Conservation (phyloP, 73 alveolate genomes). For the Paramecium pentaurelia region DNA sequence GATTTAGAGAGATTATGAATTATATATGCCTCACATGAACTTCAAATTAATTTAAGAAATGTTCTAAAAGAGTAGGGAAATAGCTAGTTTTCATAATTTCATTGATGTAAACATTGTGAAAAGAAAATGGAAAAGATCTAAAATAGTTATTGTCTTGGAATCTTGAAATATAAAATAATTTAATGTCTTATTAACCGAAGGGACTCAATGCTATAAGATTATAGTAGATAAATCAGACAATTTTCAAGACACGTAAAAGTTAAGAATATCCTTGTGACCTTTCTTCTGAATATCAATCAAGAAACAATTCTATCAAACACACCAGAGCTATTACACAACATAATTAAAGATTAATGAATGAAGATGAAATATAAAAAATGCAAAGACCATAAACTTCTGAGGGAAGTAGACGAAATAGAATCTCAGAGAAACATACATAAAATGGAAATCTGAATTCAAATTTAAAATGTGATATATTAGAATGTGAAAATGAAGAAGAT, state of each 20-base stretch:
- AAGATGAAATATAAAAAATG: neutral
- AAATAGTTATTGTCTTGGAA: neutral
- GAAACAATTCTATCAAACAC: neutral
- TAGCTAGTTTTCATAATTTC: neutral
- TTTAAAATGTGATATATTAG: neutral
- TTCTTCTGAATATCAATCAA: neutral
- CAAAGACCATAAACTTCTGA: neutral
- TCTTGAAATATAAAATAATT: neutral
- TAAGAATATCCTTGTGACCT: neutral
- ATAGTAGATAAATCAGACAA: neutral
- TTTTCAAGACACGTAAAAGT: neutral
- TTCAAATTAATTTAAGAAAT: neutral
- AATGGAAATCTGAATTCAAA: neutral
- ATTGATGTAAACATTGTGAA: neutral
- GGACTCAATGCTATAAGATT: neutral
- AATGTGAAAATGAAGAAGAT: neutral
- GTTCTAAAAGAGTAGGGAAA: neutral
- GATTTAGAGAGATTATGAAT: neutral
- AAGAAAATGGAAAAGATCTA: neutral
- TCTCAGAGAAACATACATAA: neutral
- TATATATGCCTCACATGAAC: slow-evolving; percentile 16
- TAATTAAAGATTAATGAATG: neutral
- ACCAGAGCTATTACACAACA: neutral
- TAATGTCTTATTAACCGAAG: slow-evolving; percentile 22
- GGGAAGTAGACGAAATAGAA: neutral